Percentiles rank a stretch among this genome's conserved stretches.
These are phyloP conservation scores for Apiospora hydei DNA, from an alignment of 2,329 filamentous ascomycete genomes.

Conservation along the genomic window DNA sequence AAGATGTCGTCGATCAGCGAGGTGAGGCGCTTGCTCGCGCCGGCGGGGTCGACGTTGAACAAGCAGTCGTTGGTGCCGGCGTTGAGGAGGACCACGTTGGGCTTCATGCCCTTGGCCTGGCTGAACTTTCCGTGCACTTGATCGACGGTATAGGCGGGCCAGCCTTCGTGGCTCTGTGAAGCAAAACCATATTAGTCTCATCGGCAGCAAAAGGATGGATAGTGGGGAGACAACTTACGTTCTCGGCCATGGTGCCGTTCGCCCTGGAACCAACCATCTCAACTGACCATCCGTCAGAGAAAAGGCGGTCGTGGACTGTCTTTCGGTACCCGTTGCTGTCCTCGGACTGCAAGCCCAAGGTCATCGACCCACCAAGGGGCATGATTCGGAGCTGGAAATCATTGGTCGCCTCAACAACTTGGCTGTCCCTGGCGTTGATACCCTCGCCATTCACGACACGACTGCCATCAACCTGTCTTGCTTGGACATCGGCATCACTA, in stretches of 20 bases:
- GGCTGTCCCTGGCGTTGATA: not conserved
- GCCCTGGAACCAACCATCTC: slow-evolving; percentile 25
- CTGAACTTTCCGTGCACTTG: slow-evolving; percentile 21
- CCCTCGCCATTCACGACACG: not conserved
- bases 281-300: slow-evolving; percentile 20
- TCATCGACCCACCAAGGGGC: slow-evolving; percentile 25
- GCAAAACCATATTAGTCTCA: no score
- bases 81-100: slow-evolving; percentile 26
- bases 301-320: slow-evolving; percentile 7
- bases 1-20: slow-evolving; percentile 24
- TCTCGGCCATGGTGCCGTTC: slow-evolving; percentile 23
- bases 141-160: slow-evolving; percentile 23
- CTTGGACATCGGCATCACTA: not conserved
- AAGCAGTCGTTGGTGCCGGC: slow-evolving; percentile 26
- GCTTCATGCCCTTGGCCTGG: slow-evolving; percentile 14
- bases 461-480: not conserved
- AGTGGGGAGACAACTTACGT: not conserved
- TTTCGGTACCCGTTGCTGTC: slow-evolving; percentile 22
- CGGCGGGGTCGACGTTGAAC: not conserved
- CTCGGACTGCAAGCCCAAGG: slow-evolving; percentile 4
- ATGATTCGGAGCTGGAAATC: slow-evolving; percentile 15
- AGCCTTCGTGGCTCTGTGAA: slow-evolving; percentile 22
- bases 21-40: slow-evolving; percentile 7
- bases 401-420: not conserved
- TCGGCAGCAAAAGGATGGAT: not conserved